These are phyloP conservation scores for Tardiomyces digboiensis DNA, from an alignment of 1,139 yeast genomes.

Conservation along the genomic window DNA sequence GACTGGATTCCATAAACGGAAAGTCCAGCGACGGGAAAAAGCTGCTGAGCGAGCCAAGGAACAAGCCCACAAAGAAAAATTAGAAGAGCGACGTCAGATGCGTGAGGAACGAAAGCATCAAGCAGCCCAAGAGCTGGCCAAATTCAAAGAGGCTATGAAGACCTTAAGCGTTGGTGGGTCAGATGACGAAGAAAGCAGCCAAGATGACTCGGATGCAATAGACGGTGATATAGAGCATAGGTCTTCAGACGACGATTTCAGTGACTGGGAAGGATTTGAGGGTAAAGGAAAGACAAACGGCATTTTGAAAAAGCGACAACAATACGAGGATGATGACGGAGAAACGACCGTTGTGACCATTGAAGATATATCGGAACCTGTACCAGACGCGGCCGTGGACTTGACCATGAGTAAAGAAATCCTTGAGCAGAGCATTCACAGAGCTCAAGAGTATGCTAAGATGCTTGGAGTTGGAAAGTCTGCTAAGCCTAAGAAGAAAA, in stretches of 20 bases:
- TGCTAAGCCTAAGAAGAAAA: constrained; percentile 40
- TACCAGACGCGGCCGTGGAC: constrained; percentile 20
- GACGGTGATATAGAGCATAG: constrained; percentile 11
- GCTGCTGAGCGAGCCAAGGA: constrained; percentile 71
- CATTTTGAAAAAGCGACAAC: constrained; percentile 62
- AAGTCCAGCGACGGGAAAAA: constrained; percentile 75
- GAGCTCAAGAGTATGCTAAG: constrained; percentile 25
- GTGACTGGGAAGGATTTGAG: constrained; percentile 28
- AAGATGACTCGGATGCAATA: constrained; percentile 9
- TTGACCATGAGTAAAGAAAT: constrained; percentile 23
- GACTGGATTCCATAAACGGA: constrained; percentile 95
- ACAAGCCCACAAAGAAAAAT: constrained; percentile 58
- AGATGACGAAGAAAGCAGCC: constrained; percentile 14
- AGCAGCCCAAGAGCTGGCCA: constrained; percentile 51
- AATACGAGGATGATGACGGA: constrained; percentile 19
- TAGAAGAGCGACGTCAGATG: constrained; percentile 63
- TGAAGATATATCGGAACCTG: constrained; percentile 19
- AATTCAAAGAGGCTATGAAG: constrained; percentile 46
- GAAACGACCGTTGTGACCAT: constrained; percentile 19
- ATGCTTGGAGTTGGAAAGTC: constrained; percentile 14
- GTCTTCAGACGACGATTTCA: constrained; percentile 14
- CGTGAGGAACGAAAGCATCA: constrained; percentile 63
- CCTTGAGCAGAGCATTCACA: constrained; percentile 24
- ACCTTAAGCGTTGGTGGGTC: constrained; percentile 19
- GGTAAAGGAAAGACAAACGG: constrained; percentile 24